Conservation (phyloP, 345 rosid species). For the Brassica nigra region DNA sequence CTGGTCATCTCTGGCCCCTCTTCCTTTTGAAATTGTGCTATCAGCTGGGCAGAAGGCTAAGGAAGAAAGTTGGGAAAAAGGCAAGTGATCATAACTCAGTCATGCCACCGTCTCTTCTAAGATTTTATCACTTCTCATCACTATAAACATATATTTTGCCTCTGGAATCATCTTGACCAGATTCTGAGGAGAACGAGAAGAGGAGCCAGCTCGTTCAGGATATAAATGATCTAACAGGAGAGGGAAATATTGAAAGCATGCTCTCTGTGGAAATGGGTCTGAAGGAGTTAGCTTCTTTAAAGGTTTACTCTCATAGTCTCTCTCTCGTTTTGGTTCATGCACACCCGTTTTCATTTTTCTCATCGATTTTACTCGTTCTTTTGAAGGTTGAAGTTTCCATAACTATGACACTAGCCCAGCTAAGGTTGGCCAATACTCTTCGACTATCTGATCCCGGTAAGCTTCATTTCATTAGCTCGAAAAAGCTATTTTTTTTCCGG, state of each 20-base stretch:
- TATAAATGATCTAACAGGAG: conserved; percentile 88
- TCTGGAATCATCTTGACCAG: conserved; percentile 41
- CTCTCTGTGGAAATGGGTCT: conserved; percentile 99
- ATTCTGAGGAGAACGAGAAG: conserved; percentile 65
- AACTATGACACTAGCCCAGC: conserved; percentile 71
- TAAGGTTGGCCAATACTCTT: conserved; percentile 68
- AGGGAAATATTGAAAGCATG: conserved; percentile 98
- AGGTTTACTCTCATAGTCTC: conserved; percentile 51
- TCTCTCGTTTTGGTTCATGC: neutral
- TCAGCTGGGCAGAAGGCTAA: conserved; percentile 99
- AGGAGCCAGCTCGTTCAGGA: conserved; percentile 69
- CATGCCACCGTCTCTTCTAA: conserved; percentile 21
- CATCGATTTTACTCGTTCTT: conserved; percentile 29
- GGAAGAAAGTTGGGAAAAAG: conserved; percentile 75
- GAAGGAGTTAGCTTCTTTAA: conserved; percentile 83
- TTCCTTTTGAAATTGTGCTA: conserved; percentile 93
- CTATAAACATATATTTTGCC: conserved; percentile 6
- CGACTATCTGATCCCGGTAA: conserved; percentile 72
- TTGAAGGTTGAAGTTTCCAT: conserved; percentile 91
- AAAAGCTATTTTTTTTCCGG: neutral
- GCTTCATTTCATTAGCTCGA: conserved; percentile 20
- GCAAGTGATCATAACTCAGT: conserved; percentile 44
- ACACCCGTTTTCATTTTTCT: conserved; percentile 14
- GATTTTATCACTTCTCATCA: conserved; percentile 15
- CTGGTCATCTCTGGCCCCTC: conserved; percentile 98